These are phyloP conservation scores for Agrocybe chaxingu DNA, from an alignment of 768 basidiomycete genomes.

Conservation along the genomic window DNA sequence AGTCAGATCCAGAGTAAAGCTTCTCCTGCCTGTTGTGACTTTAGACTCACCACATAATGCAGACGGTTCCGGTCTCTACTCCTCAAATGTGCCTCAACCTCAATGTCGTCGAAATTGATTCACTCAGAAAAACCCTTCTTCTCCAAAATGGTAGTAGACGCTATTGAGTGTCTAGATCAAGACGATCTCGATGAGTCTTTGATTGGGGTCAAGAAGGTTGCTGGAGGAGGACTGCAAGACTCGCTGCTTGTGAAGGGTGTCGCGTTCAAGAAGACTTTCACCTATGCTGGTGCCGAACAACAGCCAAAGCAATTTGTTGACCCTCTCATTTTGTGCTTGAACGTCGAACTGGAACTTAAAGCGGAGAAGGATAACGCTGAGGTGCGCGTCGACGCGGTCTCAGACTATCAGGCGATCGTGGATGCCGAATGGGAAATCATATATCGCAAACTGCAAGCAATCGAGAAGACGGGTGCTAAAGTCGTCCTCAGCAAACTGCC, in stretches of 20 bases:
- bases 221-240: conserved; percentile 97
- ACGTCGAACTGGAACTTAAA: conserved; percentile 97
- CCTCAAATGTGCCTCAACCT: conserved; percentile 95
- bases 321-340: conserved; percentile 89
- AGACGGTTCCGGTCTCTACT: conserved; percentile 93
- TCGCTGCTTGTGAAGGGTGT: conserved; percentile 88
- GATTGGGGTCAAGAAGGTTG: conserved; percentile 96
- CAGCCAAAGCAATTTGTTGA: conserved; percentile 91
- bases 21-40: conserved; percentile 4
- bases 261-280: conserved; percentile 99
- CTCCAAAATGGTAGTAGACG: conserved; percentile 98
- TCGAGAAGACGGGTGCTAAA: conserved; percentile 94
- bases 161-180: conserved; percentile 89
- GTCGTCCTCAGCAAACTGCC: conserved; percentile 97
- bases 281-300: conserved; percentile 98
- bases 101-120: conserved; percentile 99
- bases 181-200: conserved; percentile 92
- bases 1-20: conserved; percentile 82
- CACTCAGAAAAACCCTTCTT: conserved; percentile 99
- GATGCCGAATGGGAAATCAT: conserved; percentile 99
- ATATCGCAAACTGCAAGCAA: conserved; percentile 93
- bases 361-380: conserved; percentile 99
- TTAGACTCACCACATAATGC: conserved; percentile 16
- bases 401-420: conserved; percentile 98
- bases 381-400: conserved; percentile 93